These are phyloP conservation scores for Amphichorda felina DNA, from an alignment of 2,329 filamentous ascomycete genomes.

Conservation along the genomic window DNA sequence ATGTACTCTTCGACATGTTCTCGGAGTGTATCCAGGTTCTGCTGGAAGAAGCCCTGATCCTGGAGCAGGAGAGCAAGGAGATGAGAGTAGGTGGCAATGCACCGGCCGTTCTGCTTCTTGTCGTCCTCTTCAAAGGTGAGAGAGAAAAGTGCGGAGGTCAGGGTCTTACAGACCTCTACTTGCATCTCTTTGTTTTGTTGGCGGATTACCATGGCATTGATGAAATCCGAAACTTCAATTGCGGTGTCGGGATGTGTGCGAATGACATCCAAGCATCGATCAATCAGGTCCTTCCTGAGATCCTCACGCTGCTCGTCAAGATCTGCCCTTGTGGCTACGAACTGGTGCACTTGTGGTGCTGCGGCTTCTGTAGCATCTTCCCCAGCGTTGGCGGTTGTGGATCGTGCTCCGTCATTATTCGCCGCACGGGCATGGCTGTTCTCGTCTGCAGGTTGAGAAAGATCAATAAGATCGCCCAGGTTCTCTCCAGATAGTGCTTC, in stretches of 20 bases:
- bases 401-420: no score
- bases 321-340: constrained; percentile 50
- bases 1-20: constrained; percentile 68
- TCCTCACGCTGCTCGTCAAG: constrained; percentile 63
- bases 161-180: constrained; percentile 67
- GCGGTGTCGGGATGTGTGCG: constrained; percentile 79
- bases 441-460: constrained; percentile 10
- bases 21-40: constrained; percentile 62
- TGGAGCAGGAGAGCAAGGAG: constrained; percentile 80
- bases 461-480: constrained; percentile 15
- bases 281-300: constrained; percentile 70
- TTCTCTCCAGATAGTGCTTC: constrained; percentile 15
- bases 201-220: constrained; percentile 58
- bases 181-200: constrained; percentile 41
- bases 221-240: constrained; percentile 82
- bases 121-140: constrained; percentile 46
- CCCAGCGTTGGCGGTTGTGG: neutral
- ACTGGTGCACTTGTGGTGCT: constrained; percentile 1
- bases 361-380: neutral
- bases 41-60: constrained; percentile 67
- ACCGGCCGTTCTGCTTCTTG: constrained; percentile 49
- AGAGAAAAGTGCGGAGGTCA: constrained; percentile 74
- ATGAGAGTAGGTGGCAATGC: constrained; percentile 82
- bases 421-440: neutral
- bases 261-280: constrained; percentile 82